Evolutionary conservation across 2,329 filamentous ascomycete genomes (phyloP), one percentile per base, ranked within the genome.

Genomic region (Ceratocystis lukuohia): DNA sequence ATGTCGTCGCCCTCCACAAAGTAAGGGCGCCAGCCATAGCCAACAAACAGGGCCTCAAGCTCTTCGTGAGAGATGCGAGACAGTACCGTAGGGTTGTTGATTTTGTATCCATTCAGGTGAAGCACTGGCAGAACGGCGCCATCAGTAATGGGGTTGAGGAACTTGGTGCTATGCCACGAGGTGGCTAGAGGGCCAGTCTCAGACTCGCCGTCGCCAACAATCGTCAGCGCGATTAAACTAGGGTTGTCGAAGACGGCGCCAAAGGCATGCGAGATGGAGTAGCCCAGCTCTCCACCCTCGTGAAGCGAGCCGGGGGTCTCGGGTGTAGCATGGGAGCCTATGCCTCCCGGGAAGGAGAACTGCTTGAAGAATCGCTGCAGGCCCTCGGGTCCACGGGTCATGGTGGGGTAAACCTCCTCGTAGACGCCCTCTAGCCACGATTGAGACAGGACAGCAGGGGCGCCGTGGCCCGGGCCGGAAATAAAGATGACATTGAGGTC

Each of bases 21-120:
- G 75, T 90, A 91, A 7, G 88, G 88, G 62, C 85, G 83, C 85
- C 87, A 92, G 70, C 88, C 88, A 71, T 91, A 91, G 37, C 88
- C 88, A 53, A 82, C 69, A 74, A 92, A 88, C 20, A 92, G 78
- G 28, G 80, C 77, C 70, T 84, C 81, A 5, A 92, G 79, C 75
- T 92, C 88, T 69, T 88, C 83, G 73, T 91, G 87, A 56, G 83
- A 83, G 72, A 92, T 87, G 70, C 88, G 84, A 15, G 88, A 84
- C 17, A 91, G 81, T 0, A 92, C 73, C 4, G 85, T 91, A 7
- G 87, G 87, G 74, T 90, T 89, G 78, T 89, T 89, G 78, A 91
- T 91, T 79, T 92, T 92, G 80, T 91, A 92, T 61, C 88, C 88
- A 71, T 92, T 92, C 44, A 92, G 79, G 74, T 92, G 88, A 10